Conservation (phyloP, 768 basidiomycete species). For the Leucocoprinus birnbaumii region DNA sequence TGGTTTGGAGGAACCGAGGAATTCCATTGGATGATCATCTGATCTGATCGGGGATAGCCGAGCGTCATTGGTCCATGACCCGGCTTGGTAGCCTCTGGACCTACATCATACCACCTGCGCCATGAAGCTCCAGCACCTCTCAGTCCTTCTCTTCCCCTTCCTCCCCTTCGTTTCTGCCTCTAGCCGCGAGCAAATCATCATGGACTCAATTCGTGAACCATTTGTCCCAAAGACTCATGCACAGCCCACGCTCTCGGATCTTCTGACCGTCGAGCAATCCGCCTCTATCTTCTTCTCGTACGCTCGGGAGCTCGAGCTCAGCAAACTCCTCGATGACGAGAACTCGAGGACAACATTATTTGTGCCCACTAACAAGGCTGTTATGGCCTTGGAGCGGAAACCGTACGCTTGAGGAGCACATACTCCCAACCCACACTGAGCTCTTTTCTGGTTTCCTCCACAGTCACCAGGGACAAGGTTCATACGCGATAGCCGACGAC, state of each 20-base stretch:
- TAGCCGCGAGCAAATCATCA: constrained; percentile 30
- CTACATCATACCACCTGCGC: constrained; percentile 7
- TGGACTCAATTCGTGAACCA: constrained; percentile 16
- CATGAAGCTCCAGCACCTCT: constrained; percentile 32
- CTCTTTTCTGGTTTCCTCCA: not conserved
- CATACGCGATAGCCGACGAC: constrained; percentile 34
- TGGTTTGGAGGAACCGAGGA: not conserved
- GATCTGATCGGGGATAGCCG: constrained; percentile 6
- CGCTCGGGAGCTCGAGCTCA: constrained; percentile 68
- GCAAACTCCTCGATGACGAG: constrained; percentile 41
- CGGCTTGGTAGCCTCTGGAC: not conserved
- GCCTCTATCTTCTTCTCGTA: constrained; percentile 86
- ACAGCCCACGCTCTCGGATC: constrained; percentile 65
- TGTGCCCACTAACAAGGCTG: constrained; percentile 85
- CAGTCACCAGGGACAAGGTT: constrained; percentile 56
- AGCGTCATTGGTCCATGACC: not conserved
- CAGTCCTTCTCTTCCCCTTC: constrained; percentile 27
- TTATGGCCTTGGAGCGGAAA: constrained; percentile 77
- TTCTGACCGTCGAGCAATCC: constrained; percentile 72
- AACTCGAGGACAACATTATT: constrained; percentile 54
- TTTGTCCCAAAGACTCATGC: constrained; percentile 36
- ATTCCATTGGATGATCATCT: not conserved
- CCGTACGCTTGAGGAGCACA: constrained; percentile 60
- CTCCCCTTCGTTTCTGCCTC: constrained; percentile 26
- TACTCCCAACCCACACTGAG: not conserved